Evolutionary conservation across 129 eudicot species (phyloP).

Genomic region (Silybum marianum): DNA sequence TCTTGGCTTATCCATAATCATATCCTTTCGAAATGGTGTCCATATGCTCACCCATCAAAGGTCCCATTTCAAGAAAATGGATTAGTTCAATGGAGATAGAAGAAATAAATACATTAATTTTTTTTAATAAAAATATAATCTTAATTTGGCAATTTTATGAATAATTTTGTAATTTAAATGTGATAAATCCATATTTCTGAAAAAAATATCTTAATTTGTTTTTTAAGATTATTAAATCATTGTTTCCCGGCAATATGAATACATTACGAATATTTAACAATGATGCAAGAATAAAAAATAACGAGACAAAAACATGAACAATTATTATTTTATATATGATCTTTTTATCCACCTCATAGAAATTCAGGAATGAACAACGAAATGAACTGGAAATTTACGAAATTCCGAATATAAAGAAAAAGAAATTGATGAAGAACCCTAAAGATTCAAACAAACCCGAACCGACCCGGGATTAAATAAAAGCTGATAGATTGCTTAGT

Average conservation of each 20-base stretch:
- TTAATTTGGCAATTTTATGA: neutral
- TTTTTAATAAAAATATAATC: neutral
- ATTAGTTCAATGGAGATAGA: neutral
- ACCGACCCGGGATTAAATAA: slow-evolving; percentile 27
- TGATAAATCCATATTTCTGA: neutral
- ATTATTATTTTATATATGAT: slow-evolving; percentile 27
- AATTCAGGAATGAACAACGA: slow-evolving; percentile 26
- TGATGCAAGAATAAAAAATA: neutral
- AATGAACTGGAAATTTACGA: slow-evolving; percentile 13
- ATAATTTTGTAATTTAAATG: neutral
- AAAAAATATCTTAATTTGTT: neutral
- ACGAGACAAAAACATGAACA: neutral
- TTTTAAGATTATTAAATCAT: neutral
- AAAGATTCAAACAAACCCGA: slow-evolving; percentile 31
- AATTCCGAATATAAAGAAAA: slow-evolving; percentile 13
- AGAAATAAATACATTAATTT: neutral
- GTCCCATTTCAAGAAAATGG: slow-evolving; percentile 4
- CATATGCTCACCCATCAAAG: slow-evolving; percentile 2
- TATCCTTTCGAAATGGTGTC: slow-evolving; percentile 13
- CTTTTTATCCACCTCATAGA: slow-evolving; percentile 35
- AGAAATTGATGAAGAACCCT: slow-evolving; percentile 27
- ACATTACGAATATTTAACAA: neutral
- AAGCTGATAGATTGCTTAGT: slow-evolving; percentile 31
- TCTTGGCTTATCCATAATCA: slow-evolving; percentile 8
- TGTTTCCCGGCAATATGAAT: neutral